Conservation (phyloP, 305 asterid species). For the Coffea humblotiana region DNA sequence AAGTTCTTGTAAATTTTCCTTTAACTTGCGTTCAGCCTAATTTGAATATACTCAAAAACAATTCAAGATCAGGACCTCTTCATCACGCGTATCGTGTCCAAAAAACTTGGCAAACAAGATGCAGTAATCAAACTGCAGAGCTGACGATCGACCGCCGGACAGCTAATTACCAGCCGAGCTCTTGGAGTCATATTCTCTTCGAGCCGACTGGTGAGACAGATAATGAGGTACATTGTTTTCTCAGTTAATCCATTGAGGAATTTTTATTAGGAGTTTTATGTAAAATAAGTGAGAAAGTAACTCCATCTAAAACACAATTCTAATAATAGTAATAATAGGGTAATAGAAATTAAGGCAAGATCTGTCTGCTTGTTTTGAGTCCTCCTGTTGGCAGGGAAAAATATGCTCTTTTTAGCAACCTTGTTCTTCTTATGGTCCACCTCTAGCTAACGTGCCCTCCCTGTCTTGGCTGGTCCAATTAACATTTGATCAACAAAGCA, state of each 20-base stretch:
- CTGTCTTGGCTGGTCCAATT: neutral
- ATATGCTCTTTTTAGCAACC: neutral
- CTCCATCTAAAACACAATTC: no score
- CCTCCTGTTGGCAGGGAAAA: neutral
- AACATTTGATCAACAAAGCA: neutral
- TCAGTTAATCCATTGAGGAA: neutral
- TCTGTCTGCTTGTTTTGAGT: neutral
- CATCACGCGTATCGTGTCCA: neutral
- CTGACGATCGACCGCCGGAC: conserved; percentile 3
- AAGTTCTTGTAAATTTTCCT: neutral
- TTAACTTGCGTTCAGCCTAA: neutral
- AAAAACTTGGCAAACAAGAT: neutral
- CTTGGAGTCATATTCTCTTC: conserved; percentile 13
- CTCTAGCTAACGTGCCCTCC: neutral
- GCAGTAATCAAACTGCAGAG: neutral
- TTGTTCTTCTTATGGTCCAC: neutral
- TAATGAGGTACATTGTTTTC: neutral
- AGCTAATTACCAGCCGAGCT: conserved; percentile 16
- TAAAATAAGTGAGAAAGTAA: no score
- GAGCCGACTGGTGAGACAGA: neutral
- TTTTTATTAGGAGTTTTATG: no score
- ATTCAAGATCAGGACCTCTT: neutral
- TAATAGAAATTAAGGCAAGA: no score
- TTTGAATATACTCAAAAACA: neutral
- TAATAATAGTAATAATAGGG: no score